Conservation (phyloP, 2,329 filamentous ascomycete genomes). For the Neofusicoccum kwambonambiense region DNA sequence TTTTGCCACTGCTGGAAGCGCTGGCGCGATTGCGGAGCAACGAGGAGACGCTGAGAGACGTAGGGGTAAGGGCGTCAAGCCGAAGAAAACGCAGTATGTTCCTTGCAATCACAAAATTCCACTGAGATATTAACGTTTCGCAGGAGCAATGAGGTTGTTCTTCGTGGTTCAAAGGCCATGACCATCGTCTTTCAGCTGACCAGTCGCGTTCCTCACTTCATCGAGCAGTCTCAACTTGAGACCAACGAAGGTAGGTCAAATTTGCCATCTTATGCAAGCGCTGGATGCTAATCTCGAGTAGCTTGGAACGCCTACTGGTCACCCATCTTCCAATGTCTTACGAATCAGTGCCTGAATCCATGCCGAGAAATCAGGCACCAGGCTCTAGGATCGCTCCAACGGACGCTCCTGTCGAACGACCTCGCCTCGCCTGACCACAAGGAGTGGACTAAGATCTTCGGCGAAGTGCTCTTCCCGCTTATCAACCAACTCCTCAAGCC, state of each 20-base stretch:
- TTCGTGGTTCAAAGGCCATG: conserved; percentile 77
- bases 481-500: conserved; percentile 86
- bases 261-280: not conserved
- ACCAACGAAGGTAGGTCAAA: conserved; percentile 68
- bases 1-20: conserved; percentile 79
- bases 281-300: conserved; percentile 32
- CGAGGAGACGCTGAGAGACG: conserved; percentile 58
- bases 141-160: conserved; percentile 70
- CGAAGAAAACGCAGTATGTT: conserved; percentile 55
- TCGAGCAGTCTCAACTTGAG: conserved; percentile 91
- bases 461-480: conserved; percentile 88
- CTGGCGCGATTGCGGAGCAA: conserved; percentile 69
- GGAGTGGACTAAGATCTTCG: conserved; percentile 94
- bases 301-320: conserved; percentile 99
- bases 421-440: conserved; percentile 80
- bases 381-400: conserved; percentile 81
- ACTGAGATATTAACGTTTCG: not conserved
- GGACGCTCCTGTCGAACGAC: conserved; percentile 79
- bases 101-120: not conserved
- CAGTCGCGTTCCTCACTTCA: conserved; percentile 76
- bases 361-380: conserved; percentile 90
- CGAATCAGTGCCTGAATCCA: conserved; percentile 87
- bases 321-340: conserved; percentile 86
- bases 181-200: conserved; percentile 80
- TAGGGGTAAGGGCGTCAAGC: conserved; percentile 54